Percentiles rank a stretch among this genome's conserved stretches.
phyloP scores from a whole-genome alignment of 2,329 filamentous ascomycete species.

The Achaetomium macrosporum region DNA sequence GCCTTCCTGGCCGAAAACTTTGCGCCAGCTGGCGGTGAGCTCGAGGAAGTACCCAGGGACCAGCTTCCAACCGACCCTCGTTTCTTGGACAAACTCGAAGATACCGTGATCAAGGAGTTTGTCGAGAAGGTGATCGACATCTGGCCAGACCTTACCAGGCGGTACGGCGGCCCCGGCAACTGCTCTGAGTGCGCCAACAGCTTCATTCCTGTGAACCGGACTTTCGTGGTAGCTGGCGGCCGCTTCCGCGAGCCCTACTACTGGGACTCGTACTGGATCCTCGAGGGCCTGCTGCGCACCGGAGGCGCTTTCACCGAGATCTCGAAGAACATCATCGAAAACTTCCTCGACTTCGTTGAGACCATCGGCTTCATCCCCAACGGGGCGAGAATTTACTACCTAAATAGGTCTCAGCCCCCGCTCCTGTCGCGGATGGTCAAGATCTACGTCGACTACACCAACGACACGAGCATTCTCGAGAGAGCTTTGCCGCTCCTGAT shows the following conservation, averaged over 20 bases:
- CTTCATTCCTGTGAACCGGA: slow-evolving; percentile 60
- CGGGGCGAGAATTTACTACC: slow-evolving; percentile 60
- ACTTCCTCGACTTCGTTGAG: slow-evolving; percentile 62
- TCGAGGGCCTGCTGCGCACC: slow-evolving; percentile 60
- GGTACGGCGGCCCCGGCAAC: slow-evolving; percentile 46
- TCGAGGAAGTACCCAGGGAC: slow-evolving; percentile 46
- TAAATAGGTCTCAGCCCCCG: slow-evolving; percentile 63
- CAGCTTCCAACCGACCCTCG: slow-evolving; percentile 50
- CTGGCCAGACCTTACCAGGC: slow-evolving; percentile 61
- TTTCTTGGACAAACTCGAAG: slow-evolving; percentile 53
- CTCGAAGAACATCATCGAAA: slow-evolving; percentile 62
- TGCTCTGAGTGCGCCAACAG: slow-evolving; percentile 58
- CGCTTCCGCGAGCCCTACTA: slow-evolving; percentile 67
- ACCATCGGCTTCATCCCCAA: slow-evolving; percentile 62
- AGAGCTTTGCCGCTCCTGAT: slow-evolving; percentile 57
- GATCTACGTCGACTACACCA: slow-evolving; percentile 57
- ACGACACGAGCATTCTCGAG: slow-evolving; percentile 55
- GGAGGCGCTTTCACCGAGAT: slow-evolving; percentile 58
- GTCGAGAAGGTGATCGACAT: slow-evolving; percentile 59
- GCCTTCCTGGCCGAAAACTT: slow-evolving; percentile 60
- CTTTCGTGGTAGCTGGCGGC: slow-evolving; percentile 66
- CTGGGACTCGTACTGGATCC: slow-evolving; percentile 66
- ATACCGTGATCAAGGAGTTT: slow-evolving; percentile 55
- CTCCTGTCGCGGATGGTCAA: slow-evolving; percentile 61
- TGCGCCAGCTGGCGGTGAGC: slow-evolving; percentile 56